Base-by-base conservation (phyloP, 2,329 filamentous ascomycete genomes). In the Aureobasidium sp. region DNA sequence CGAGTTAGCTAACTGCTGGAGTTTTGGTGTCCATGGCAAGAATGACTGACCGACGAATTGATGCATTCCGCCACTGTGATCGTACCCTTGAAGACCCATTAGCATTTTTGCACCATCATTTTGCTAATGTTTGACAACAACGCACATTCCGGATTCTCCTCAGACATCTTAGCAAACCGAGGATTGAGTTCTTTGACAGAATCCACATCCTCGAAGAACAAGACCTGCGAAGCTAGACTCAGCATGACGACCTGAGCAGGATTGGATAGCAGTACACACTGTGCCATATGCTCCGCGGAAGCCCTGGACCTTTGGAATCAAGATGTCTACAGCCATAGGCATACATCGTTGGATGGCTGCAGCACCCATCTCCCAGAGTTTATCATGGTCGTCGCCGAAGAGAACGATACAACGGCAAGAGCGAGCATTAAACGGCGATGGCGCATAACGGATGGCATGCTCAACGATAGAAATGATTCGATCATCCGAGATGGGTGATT, bases 371-470 rank as follows among this genome's bases (percentile, higher is more conserved):
- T 69, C 62, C 69, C 70, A 71, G 24, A 71, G 65, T 24, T 67
- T 66, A 27, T 60, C 61, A 54, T 71, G 69, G 15, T 69, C 65
- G 5, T 63, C 63, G 33, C 67, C 67, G 31, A 70, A 68, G n/a
- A 71, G 64, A 19, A 71, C 63, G n/a, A 71, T 66, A 42, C 62
- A 65, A 45, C 70, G 68, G 33, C 65, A 60, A 64, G 67, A 70
- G 40, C 69, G 70, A n/a, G 69, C 66, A 57, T 71, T 70, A 67
- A 71, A 71, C 5, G 70, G 65, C 2, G 68, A 70, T 19, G 68
- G 70, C 7, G 67, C 65, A 50, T 71, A 65, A 22, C 67, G 66
- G 31, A 71, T 62, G 0, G 68, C 66, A 15, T 70, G 63, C 29
- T 67, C 63, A 12, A 71, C 64, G 27, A 71, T 65, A 33, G 69